phyloP scores from a whole-genome alignment of 805 yeast species.

The Candida wancherniae region DNA sequence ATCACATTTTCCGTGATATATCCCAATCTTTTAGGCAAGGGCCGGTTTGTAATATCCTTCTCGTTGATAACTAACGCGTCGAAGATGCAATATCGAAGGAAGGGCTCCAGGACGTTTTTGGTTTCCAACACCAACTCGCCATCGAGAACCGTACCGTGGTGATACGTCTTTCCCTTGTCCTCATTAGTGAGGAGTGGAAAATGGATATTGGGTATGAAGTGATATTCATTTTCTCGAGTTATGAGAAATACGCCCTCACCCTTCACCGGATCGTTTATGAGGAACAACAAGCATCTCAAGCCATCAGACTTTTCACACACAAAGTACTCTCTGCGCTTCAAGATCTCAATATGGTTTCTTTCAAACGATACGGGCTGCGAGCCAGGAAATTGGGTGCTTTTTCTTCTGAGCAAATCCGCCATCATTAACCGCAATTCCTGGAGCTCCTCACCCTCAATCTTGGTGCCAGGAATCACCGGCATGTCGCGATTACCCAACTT shows the following conservation, averaged over 20 bases:
- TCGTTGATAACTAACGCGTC: constrained; percentile 88
- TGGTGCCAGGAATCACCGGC: constrained; percentile 83
- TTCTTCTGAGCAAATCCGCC: constrained; percentile 53
- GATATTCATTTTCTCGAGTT: constrained; percentile 85
- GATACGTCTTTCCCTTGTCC: constrained; percentile 52
- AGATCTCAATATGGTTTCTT: constrained; percentile 59
- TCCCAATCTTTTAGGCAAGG: constrained; percentile 78
- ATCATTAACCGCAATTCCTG: constrained; percentile 65
- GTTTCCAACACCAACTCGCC: constrained; percentile 86
- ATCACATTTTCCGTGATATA: constrained; percentile 77
- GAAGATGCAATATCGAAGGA: constrained; percentile 74
- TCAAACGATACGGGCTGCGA: constrained; percentile 94
- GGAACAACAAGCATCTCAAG: constrained; percentile 71
- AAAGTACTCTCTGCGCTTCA: constrained; percentile 70
- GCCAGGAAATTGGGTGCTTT: constrained; percentile 71
- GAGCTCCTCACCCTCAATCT: constrained; percentile 68
- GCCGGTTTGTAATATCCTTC: constrained; percentile 59
- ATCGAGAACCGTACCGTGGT: constrained; percentile 85
- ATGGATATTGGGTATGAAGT: constrained; percentile 74
- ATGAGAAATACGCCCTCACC: constrained; percentile 88
- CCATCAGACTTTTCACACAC: constrained; percentile 98
- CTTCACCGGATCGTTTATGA: constrained; percentile 60
- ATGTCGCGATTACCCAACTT: constrained; percentile 48
- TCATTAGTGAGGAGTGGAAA: constrained; percentile 57
- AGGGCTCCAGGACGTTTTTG: constrained; percentile 49